Evolutionary conservation across 2,329 filamentous ascomycete genomes (phyloP).

Genomic region (Verticillium tricorpus): DNA sequence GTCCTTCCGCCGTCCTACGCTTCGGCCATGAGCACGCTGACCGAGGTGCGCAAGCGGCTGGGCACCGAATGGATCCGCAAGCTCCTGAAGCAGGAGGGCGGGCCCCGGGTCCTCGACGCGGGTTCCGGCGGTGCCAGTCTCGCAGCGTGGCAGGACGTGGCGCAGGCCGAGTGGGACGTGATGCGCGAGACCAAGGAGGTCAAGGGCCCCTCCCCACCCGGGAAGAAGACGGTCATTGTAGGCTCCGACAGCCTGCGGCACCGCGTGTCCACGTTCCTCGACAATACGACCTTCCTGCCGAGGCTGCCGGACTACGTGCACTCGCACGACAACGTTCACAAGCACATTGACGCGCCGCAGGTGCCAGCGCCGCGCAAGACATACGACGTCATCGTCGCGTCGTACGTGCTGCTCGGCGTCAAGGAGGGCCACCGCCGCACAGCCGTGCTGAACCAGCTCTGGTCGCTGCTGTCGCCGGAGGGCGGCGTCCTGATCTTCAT

Average conservation of each 20-base stretch:
- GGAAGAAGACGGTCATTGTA: slow-evolving; percentile 76
- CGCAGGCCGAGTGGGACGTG: slow-evolving; percentile 76
- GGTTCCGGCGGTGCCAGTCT: slow-evolving; percentile 70
- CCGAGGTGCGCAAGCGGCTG: slow-evolving; percentile 69
- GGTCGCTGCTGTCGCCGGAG: slow-evolving; percentile 77
- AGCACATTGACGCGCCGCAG: slow-evolving; percentile 53
- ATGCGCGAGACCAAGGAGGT: slow-evolving; percentile 50
- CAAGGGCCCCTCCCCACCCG: slow-evolving; percentile 44
- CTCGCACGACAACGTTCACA: slow-evolving; percentile 53
- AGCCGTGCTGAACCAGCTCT: slow-evolving; percentile 79
- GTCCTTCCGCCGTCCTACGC: slow-evolving; percentile 70
- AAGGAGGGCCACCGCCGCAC: slow-evolving; percentile 74
- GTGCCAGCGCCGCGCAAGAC: slow-evolving; percentile 62
- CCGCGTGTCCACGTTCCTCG: slow-evolving; percentile 69
- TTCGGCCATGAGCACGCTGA: slow-evolving; percentile 60
- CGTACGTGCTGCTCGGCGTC: slow-evolving; percentile 74
- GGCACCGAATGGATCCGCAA: slow-evolving; percentile 66
- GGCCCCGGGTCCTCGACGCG: slow-evolving; percentile 65
- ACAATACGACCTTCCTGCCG: slow-evolving; percentile 89
- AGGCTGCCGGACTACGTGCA: slow-evolving; percentile 83
- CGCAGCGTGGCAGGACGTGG: slow-evolving; percentile 71
- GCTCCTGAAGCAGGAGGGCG: slow-evolving; percentile 51
- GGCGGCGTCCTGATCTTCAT: slow-evolving; percentile 83
- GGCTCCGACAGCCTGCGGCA: slow-evolving; percentile 71
- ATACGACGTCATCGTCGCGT: slow-evolving; percentile 86